Evolutionary conservation across 331 rosid genomes (phyloP), one percentile per base, ranked within the genome.

Genomic region (Prunus yedoensis): DNA sequence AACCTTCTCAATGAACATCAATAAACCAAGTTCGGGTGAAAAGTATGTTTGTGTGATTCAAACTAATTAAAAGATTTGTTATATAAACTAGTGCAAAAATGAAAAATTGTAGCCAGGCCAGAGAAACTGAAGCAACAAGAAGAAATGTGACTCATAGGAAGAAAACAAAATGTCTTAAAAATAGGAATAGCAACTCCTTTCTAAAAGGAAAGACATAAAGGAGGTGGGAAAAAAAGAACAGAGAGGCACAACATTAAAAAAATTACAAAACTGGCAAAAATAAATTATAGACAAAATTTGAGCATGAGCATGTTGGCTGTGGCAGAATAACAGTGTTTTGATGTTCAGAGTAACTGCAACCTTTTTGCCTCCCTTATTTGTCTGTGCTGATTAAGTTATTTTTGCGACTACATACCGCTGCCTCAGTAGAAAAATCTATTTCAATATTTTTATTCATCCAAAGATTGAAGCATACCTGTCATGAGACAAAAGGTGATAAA

Each of bases 1-100:
- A 80, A 80, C 83, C 71, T 74, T 68, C 28, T 35, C 5, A 25
- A 4, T 51, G 47, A 28, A 6, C 38, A 74, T 18, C 61, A 49
- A 74, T 20, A 28, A 16, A 74, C 17, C 46, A 45, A 62, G 23
- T 17, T 52, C 49, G 32, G 0, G 30, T 18, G 59, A 28, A 20
- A 1, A 2, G 11, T 20, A 10, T 2, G 5, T 57, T 10, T 10
- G 30, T 16, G 21, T 12, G 63, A 21, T 57, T 57, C 16, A 10
- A 10, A 21, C 63, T 56, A 2, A 56, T 2, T 17, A 1, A 9
- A 17, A 27, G 23, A 27, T 27, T 27, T 27, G 30, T 27, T 27
- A 27, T 2, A 27, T 27, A 27, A 27, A 27, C 30, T 27, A 1
- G 14, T 2, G 2, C 0, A 18, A 14, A 41, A n/a, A 41, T 18